A percentile compares a stretch with the other conserved stretches of the same genome.
phyloP scores from a whole-genome alignment of 495 filamentous ascomycete genomes.

The Lepraria neglecta region DNA sequence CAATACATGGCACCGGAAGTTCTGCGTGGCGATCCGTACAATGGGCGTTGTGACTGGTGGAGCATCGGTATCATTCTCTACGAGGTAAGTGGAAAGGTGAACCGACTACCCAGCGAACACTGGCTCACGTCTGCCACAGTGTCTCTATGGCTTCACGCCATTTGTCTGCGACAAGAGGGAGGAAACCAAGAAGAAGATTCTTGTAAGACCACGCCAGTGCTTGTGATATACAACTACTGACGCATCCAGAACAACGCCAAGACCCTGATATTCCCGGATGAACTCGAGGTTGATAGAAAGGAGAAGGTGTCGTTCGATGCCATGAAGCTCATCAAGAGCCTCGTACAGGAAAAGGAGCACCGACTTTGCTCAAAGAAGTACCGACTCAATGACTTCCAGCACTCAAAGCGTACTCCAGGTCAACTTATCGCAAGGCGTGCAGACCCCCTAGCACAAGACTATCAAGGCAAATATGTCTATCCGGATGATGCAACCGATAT shows the following conservation, averaged over 20 bases:
- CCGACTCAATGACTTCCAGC: constrained; percentile 50
- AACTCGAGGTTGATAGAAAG: constrained; percentile 24
- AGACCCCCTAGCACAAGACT: constrained; percentile 30
- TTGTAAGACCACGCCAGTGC: constrained; percentile 45
- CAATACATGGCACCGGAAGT: constrained; percentile 98
- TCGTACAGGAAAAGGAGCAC: constrained; percentile 70
- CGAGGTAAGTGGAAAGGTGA: constrained; percentile 47
- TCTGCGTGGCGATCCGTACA: constrained; percentile 73
- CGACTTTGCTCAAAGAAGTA: constrained; percentile 73
- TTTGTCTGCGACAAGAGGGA: constrained; percentile 77
- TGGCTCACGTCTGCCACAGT: constrained; percentile 41
- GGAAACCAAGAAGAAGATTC: constrained; percentile 72
- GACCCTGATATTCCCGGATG: constrained; percentile 53
- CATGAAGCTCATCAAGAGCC: constrained; percentile 65
- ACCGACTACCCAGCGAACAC: background rate
- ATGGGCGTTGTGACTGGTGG: constrained; percentile 95
- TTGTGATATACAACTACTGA: constrained; percentile 19
- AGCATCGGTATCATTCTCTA: constrained; percentile 88
- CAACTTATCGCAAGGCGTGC: constrained; percentile 34
- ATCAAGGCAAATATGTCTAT: constrained; percentile 60
- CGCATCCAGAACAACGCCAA: constrained; percentile 43
- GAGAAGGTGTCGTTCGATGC: constrained; percentile 44
- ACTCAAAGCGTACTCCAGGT: constrained; percentile 21
- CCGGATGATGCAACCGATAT: constrained; percentile 72
- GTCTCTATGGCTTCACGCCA: constrained; percentile 83